These are phyloP conservation scores for Hyaloscypha bicolor DNA, from an alignment of 495 filamentous ascomycete genomes.

Conservation along the genomic window DNA sequence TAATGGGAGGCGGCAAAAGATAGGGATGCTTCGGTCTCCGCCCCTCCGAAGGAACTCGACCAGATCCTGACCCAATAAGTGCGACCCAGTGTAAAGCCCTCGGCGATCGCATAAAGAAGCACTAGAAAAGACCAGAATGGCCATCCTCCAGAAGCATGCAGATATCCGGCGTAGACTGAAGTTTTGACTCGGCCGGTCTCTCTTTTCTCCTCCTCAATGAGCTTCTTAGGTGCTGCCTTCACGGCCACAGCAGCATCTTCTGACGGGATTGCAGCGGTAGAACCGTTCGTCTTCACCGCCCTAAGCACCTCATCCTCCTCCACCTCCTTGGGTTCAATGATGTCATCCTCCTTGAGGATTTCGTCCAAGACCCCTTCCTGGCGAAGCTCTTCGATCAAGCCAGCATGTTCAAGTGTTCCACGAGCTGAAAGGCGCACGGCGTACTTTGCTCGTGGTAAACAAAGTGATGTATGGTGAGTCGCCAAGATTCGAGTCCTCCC, in stretches of 20 bases:
- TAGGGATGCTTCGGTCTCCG: conserved; percentile 27
- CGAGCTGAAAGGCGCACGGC: conserved; percentile 45
- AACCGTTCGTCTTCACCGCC: conserved; percentile 42
- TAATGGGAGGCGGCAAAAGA: conserved; percentile 24
- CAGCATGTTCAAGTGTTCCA: conserved; percentile 49
- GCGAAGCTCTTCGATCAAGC: conserved; percentile 42
- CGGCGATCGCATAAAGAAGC: conserved; percentile 1
- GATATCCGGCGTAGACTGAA: conserved; percentile 53
- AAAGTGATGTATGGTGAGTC: conserved; percentile 48
- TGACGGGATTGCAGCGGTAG: not conserved
- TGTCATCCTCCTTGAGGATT: conserved; percentile 56
- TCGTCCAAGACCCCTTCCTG: conserved; percentile 54
- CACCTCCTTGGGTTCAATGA: conserved; percentile 34
- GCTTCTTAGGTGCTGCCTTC: conserved; percentile 36
- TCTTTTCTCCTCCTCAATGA: conserved; percentile 51
- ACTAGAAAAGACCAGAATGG: conserved; percentile 5
- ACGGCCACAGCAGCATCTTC: not conserved
- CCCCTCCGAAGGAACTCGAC: conserved; percentile 61
- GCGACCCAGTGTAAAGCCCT: conserved; percentile 4
- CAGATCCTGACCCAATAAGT: conserved; percentile 18
- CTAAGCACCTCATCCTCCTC: conserved; percentile 38
- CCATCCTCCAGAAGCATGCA: conserved; percentile 50
- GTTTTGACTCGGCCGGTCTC: conserved; percentile 52
- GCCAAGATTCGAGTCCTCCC: conserved; percentile 52
- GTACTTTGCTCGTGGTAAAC: conserved; percentile 30